Percentiles rank a stretch among this genome's conserved stretches.
These are phyloP conservation scores for Talaromyces sp. DNA, from an alignment of 2,329 filamentous ascomycete genomes.

Conservation along the genomic window DNA sequence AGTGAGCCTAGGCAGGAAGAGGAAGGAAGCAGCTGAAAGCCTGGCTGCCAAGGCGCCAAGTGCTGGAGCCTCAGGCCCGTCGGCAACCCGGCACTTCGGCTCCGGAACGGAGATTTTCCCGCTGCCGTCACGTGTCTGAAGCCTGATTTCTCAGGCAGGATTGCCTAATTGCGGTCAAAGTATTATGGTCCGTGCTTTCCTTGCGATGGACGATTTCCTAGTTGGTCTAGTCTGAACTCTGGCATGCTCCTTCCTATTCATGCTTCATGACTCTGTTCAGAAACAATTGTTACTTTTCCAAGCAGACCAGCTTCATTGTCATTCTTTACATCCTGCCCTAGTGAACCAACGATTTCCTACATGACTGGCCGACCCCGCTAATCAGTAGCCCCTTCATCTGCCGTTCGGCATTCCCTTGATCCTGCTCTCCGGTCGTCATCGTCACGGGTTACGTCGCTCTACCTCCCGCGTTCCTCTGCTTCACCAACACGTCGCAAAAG, in stretches of 20 bases:
- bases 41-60: not conserved
- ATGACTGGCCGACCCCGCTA: not conserved
- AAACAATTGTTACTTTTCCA: not conserved
- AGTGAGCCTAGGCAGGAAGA: conserved; percentile 1
- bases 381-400: not conserved
- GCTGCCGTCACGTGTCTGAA: not conserved
- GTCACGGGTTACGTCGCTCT: not conserved
- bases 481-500: not conserved
- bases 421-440: not conserved
- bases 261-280: not conserved
- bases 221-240: conserved; percentile 1
- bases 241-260: not conserved
- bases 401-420: not conserved
- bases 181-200: conserved; percentile 6
- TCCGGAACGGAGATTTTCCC: conserved; percentile 1
- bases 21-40: not conserved
- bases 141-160: not conserved
- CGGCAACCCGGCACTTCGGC: not conserved
- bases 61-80: not conserved
- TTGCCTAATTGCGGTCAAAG: not conserved
- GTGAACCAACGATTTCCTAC: not conserved
- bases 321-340: not conserved
- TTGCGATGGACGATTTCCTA: conserved; percentile 4
- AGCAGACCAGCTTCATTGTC: not conserved
- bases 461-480: not conserved